Conservation (phyloP, 257 asterid species). For the Ilex asprella region DNA sequence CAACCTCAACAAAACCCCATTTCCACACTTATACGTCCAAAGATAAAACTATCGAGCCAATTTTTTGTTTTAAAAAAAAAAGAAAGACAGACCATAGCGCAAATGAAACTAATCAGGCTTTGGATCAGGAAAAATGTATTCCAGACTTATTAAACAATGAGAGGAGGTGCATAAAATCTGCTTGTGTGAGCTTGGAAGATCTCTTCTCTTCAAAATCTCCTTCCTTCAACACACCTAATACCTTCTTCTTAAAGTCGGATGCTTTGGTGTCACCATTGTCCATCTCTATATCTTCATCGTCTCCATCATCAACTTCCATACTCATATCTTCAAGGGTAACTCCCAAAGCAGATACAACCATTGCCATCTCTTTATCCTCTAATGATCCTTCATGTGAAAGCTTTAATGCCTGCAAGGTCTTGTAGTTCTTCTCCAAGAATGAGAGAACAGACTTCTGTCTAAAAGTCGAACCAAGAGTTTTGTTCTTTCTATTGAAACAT, state of each 20-base stretch:
- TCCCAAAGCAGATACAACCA: slow-evolving; percentile 65
- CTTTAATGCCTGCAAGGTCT: slow-evolving; percentile 76
- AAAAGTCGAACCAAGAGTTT: slow-evolving; percentile 71
- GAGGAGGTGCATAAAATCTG: slow-evolving; percentile 79
- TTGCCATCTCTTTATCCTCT: slow-evolving; percentile 46
- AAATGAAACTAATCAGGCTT: background rate
- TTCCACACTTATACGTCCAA: too few species aligned
- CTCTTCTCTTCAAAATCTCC: slow-evolving; percentile 76
- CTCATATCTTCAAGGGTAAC: slow-evolving; percentile 60
- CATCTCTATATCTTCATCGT: slow-evolving; percentile 59
- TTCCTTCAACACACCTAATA: slow-evolving; percentile 52
- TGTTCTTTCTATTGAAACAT: slow-evolving; percentile 87
- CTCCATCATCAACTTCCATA: slow-evolving; percentile 46
- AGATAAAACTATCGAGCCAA: too few species aligned
- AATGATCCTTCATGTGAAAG: slow-evolving; percentile 32
- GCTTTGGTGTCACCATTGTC: slow-evolving; percentile 58
- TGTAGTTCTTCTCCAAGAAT: slow-evolving; percentile 76
- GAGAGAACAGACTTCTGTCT: slow-evolving; percentile 66
- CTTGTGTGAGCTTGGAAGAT: slow-evolving; percentile 70
- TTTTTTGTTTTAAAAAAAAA: too few species aligned
- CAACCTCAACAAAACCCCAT: too few species aligned
- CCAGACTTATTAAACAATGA: slow-evolving; percentile 75
- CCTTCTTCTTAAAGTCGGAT: slow-evolving; percentile 56
- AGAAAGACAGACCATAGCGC: too few species aligned
- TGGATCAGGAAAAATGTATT: slow-evolving; percentile 63